Base-by-base conservation (phyloP, 495 filamentous ascomycete genomes). In the Penicillium pancosmium region DNA sequence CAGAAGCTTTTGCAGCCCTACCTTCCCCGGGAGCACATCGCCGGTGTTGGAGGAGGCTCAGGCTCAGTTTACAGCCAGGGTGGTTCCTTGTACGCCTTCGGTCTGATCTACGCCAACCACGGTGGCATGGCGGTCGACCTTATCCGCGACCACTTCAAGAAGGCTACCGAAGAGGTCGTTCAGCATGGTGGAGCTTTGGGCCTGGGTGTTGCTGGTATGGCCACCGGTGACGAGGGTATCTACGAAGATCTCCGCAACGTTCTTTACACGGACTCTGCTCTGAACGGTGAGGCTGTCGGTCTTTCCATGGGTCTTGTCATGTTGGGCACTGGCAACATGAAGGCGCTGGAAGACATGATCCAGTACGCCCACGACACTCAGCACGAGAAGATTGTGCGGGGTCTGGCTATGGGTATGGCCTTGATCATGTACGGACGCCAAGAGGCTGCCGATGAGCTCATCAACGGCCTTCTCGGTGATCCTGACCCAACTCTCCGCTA, bases 311-410 rank as follows among this genome's bases (percentile, higher is more conserved):
- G 95, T 65, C 80, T 99, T 34, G 91, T 99, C 68, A 98, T 97
- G 93, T 72, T 98, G 44, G 95, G 95, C 16, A 96, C 93, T 25
- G 95, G 95, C 35, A 93, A 95, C 69, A 86, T 92, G 69, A 90
- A 88, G 72, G 91, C 90, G 5, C 72, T 99, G 3, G 90, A 95
- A 72, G 91, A 94, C 55, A 95, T 99, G 92, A 92, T 97, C 50
- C 89, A 91, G 56, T 99, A 99, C 66, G 91, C 95, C 4, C 95
- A 96, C 68, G 95, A 99, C 36, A 99, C 95, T 0, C 91, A 93
- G 52, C 95, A 99, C 73, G 95, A 98, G 76, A 99, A 99, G 84
- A 98, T 96, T 54, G 92, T 98, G 19, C 91, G 95, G 49, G 95
- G 95, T 63, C 82, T 96, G 53, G 93, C 93, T 16, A 81, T 99